Conservation (phyloP, 1,284 basidiomycete species). For the Peniophora sp. region DNA sequence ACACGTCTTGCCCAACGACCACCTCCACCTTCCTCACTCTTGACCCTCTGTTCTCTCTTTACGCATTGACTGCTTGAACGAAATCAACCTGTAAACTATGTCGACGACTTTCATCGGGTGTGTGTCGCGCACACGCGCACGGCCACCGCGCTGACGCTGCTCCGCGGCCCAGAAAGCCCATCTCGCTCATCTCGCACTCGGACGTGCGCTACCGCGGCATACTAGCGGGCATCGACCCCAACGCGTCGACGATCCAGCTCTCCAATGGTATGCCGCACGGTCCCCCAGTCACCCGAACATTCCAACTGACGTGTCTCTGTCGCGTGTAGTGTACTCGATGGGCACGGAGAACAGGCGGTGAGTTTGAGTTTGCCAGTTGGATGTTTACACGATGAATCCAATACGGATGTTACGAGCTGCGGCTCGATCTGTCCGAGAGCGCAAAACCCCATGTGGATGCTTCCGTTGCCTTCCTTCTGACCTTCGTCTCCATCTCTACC, state of each 20-base stretch:
- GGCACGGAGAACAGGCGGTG: slow-evolving; percentile 80
- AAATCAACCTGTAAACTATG: slow-evolving; percentile 32
- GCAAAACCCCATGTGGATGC: slow-evolving; percentile 61
- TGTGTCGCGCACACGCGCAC: slow-evolving; percentile 9
- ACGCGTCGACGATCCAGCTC: slow-evolving; percentile 77
- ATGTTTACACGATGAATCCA: slow-evolving; percentile 34
- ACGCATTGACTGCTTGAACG: not conserved
- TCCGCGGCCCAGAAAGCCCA: slow-evolving; percentile 61
- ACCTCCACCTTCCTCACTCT: slow-evolving; percentile 4
- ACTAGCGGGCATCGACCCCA: slow-evolving; percentile 77
- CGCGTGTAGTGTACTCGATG: slow-evolving; percentile 69
- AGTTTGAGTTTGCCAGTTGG: slow-evolving; percentile 26
- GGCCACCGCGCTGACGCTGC: slow-evolving; percentile 13
- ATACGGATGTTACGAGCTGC: slow-evolving; percentile 59
- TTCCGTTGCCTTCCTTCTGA: slow-evolving; percentile 76
- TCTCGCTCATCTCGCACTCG: slow-evolving; percentile 84
- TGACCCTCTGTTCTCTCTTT: slow-evolving; percentile 4
- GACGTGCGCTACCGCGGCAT: slow-evolving; percentile 88
- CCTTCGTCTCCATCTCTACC: slow-evolving; percentile 2
- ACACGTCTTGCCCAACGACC: slow-evolving; percentile 1
- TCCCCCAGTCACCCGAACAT: not conserved
- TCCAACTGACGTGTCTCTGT: slow-evolving; percentile 1
- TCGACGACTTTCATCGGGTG: slow-evolving; percentile 70
- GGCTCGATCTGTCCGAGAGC: slow-evolving; percentile 54
- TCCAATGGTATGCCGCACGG: slow-evolving; percentile 58